Evolutionary conservation across 768 basidiomycete species (phyloP).

Genomic region (Rhodotorula sphaerocarpa): DNA sequence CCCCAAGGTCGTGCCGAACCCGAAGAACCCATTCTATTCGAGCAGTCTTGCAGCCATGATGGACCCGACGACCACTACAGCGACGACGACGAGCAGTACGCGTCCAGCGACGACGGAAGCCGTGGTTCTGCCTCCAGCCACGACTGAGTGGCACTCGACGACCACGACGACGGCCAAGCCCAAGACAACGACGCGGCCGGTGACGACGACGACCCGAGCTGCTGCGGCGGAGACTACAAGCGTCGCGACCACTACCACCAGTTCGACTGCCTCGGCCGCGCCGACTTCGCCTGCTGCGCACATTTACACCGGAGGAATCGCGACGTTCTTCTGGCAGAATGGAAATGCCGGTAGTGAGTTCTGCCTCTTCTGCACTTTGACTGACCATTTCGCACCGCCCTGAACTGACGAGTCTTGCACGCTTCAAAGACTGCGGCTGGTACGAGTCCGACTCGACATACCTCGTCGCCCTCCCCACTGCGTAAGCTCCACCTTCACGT

Average conservation of each 20-base stretch:
- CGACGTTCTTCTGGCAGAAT: slow-evolving; percentile 25
- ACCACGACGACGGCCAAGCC: neutral
- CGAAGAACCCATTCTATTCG: slow-evolving; percentile 17
- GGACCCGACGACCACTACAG: no score
- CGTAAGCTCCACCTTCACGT: neutral
- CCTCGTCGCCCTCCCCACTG: slow-evolving; percentile 31
- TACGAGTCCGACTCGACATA: slow-evolving; percentile 10
- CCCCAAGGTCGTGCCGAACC: slow-evolving; percentile 15
- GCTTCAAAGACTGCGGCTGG: slow-evolving; percentile 12
- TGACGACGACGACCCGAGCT: neutral
- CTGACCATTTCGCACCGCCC: no score
- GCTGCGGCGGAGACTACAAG: no score
- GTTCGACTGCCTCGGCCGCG: neutral
- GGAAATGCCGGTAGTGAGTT: slow-evolving; percentile 12
- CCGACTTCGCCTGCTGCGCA: neutral
- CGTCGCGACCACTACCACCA: neutral
- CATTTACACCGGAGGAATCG: slow-evolving; percentile 20
- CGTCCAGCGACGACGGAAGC: no score
- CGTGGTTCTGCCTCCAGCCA: no score
- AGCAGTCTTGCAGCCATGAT: neutral
- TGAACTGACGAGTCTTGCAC: neutral
- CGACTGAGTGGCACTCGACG: neutral
- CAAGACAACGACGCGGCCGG: neutral
- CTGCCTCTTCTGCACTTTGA: neutral
- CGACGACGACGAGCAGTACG: no score